Percentiles rank a stretch among this genome's conserved stretches.
These are phyloP conservation scores for Glebionis coronaria DNA, from an alignment of 129 eudicot genomes.

Conservation along the genomic window DNA sequence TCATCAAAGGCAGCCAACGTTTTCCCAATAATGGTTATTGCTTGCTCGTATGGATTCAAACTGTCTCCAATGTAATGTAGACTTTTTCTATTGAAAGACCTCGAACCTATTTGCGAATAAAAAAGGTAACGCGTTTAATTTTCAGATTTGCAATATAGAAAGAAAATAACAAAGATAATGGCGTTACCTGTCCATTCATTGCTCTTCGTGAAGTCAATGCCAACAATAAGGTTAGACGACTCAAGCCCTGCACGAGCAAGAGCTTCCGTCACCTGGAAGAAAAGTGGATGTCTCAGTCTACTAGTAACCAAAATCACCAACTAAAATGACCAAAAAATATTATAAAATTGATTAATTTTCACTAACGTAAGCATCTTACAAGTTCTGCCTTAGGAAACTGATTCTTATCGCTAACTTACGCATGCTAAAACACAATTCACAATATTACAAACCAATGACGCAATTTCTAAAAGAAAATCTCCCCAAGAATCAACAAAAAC, in stretches of 20 bases:
- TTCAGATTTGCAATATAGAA: neutral
- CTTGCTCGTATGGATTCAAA: constrained; percentile 87
- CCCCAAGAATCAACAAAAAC: constrained; percentile 7
- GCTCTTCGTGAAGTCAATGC: constrained; percentile 97
- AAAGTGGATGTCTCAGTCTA: constrained; percentile 10
- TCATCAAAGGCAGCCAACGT: constrained; percentile 92
- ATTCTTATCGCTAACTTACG: constrained; percentile 18
- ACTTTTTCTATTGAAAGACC: constrained; percentile 71
- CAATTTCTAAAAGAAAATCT: neutral
- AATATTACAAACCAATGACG: constrained; percentile 24
- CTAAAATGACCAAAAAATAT: constrained; percentile 6
- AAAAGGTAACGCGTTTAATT: constrained; percentile 22
- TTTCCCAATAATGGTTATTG: constrained; percentile 93
- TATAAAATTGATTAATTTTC: neutral
- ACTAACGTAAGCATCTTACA: constrained; percentile 11
- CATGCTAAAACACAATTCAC: constrained; percentile 23
- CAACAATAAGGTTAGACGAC: constrained; percentile 91
- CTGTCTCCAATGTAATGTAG: constrained; percentile 74
- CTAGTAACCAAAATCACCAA: neutral
- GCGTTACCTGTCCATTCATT: constrained; percentile 90
- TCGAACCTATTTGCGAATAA: constrained; percentile 53
- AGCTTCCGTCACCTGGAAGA: constrained; percentile 76
- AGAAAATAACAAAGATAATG: neutral
- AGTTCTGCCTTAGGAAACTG: constrained; percentile 8
- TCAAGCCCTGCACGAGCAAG: constrained; percentile 93